These are phyloP conservation scores for Hemileia vastatrix DNA, from an alignment of 1,284 basidiomycete species.

Conservation along the genomic window DNA sequence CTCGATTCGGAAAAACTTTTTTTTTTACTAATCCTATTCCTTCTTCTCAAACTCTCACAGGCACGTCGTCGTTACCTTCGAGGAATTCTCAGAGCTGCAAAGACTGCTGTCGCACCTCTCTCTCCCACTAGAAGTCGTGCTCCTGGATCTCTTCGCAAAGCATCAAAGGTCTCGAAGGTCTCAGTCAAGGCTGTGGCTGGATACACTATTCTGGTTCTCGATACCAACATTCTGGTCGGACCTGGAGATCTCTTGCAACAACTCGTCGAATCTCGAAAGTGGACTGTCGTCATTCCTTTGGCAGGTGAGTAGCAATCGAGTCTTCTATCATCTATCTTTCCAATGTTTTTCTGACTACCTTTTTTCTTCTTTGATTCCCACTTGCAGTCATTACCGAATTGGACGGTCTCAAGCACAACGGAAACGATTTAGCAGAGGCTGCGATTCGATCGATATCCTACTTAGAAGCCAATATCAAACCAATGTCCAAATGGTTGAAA, in stretches of 20 bases:
- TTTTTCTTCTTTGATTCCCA: neutral
- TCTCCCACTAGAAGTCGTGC: neutral
- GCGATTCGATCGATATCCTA: conserved; percentile 65
- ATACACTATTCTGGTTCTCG: conserved; percentile 79
- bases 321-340: neutral
- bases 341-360: neutral
- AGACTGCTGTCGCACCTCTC: conserved; percentile 35
- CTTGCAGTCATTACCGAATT: conserved; percentile 76
- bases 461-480: conserved; percentile 61
- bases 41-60: conserved; percentile 46
- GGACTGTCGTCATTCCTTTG: conserved; percentile 82
- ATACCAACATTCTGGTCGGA: conserved; percentile 84
- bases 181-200: conserved; percentile 61
- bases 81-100: conserved; percentile 43
- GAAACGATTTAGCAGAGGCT: conserved; percentile 54
- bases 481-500: conserved; percentile 70
- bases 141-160: conserved; percentile 16
- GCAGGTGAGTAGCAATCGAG: conserved; percentile 52
- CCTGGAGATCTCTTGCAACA: conserved; percentile 62
- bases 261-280: conserved; percentile 66
- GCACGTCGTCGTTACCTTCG: conserved; percentile 60
- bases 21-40: neutral
- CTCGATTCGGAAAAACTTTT: neutral
- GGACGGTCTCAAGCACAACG: conserved; percentile 68
- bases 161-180: conserved; percentile 39